Conservation (phyloP, 1,139 yeast species). For the Arxiozyma slooffiae region DNA sequence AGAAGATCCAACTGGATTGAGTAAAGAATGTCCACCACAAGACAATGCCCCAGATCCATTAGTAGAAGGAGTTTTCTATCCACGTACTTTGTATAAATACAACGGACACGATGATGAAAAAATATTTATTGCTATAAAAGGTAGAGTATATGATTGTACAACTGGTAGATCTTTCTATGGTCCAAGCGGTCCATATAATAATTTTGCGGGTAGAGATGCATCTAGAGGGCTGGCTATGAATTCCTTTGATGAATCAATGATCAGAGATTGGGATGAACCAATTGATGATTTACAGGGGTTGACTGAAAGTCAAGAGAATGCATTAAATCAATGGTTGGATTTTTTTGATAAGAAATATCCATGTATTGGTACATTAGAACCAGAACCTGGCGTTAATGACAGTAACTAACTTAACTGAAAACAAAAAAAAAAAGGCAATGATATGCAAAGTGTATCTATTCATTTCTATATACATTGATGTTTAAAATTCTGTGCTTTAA, state of each 20-base stretch:
- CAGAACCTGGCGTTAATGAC: constrained; percentile 28
- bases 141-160: constrained; percentile 78
- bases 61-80: constrained; percentile 74
- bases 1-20: constrained; percentile 33
- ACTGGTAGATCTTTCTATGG: constrained; percentile 83
- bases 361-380: constrained; percentile 49
- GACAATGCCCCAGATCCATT: constrained; percentile 41
- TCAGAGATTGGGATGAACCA: constrained; percentile 56
- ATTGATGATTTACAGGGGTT: constrained; percentile 63
- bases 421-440: background rate
- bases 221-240: constrained; percentile 87
- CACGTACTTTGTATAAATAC: constrained; percentile 57
- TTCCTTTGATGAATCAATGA: constrained; percentile 61
- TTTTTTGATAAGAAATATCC: constrained; percentile 75
- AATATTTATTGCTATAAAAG: constrained; percentile 74
- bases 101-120: constrained; percentile 73
- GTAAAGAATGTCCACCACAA: constrained; percentile 7
- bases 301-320: constrained; percentile 48
- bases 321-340: constrained; percentile 77
- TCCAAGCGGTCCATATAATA: constrained; percentile 91
- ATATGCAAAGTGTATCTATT: background rate
- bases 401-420: background rate
- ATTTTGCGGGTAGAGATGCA: constrained; percentile 96
- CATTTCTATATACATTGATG: background rate
- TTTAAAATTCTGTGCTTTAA: too few relatives aligned